Base-by-base conservation (phyloP, 306 rosid species). In the Casuarina equisetifolia region DNA sequence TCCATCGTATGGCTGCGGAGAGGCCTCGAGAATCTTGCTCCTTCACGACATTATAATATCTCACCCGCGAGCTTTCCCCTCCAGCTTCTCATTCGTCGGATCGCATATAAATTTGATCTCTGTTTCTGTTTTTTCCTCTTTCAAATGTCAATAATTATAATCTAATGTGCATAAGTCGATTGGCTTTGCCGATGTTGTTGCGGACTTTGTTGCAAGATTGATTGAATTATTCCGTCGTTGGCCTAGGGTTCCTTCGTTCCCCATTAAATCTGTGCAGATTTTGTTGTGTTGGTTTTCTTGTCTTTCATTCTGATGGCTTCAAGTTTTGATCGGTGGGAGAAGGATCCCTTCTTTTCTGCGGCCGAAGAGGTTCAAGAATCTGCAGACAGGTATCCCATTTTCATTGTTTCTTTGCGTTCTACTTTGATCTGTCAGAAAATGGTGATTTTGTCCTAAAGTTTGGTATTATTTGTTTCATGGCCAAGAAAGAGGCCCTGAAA, bases 291-390 rank as follows among this genome's bases (percentile, higher is more conserved):
- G 44, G 17, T 11, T 11, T 36, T 62, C 45, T 58, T 61, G 70
- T 54, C 46, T 64, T 11, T 43, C 20, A 20, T 36, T n/a, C 20
- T n/a, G 39, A 94, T 95, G 99, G 94, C 91, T 6, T 87, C 97
- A 50, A 90, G 89, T 90, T 95, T 95, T 74, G 89, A 92, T 75
- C 96, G 94, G 50, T 95, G 99, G 99, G 97, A 95, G 79, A 91
- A 95, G 88, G 99, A 95, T 89, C 97, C 97, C 45, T 95, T 88
- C 85, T 95, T 95, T 82, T 77, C 85, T 20, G 97, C 96, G 44
- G 99, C 97, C 2, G 99, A 95, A 83, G 94, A 95, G 81, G 97
- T 95, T 90, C 99, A 95, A 80, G 96, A 91, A 83, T 95, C 99
- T 45, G 90, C 97, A 13, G 99, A 95, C 80, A 92, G 99, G 99